Base-by-base conservation (phyloP, 768 basidiomycete genomes). In the Tricholoma flavovirens region DNA sequence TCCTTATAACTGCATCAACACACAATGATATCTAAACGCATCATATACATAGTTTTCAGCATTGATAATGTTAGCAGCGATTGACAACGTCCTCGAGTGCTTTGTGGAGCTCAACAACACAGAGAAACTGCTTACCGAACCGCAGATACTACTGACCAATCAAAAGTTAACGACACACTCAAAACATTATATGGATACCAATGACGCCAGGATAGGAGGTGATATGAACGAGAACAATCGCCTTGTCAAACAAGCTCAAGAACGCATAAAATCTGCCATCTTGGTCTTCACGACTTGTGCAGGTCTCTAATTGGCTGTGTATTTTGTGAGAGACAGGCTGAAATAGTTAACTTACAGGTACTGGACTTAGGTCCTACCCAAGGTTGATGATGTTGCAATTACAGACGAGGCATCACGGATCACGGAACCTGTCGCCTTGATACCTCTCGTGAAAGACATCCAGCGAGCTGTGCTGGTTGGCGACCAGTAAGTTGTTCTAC, bases 341-440 rank as follows among this genome's bases (percentile, higher is more conserved):
- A 56, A 26, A 57, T 4, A 46, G 29, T 40, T 32, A 49, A 12
- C 10, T 51, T 2, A 5, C 57, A 69, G 81, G 80, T 10, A 81
- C 83, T 33, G 83, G 84, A 3, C 67, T 86, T 8, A 83, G 84
- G 76, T 81, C 12, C 59, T 86, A 30, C 73, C 81, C 48, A 79
- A 83, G 61, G 65, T 72, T 14, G 71, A 83, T 54, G 80, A 81
- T 38, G 79, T 82, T 19, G 83, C 80, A 0, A 69, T 87, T 45
- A 83, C 87, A 40, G 86, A 88, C 62, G 84, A 87, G 60, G 86
- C 85, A 0, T 87, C 84, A 0, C 86, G 87, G 63, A 79, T 87
- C 8, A 86, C 84, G 0, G 86, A 88, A 59, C 82, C 84, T 2
- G 77, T 77, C 50, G 79, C 84, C 0, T 71, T 87, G 33, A 86